Base-by-base conservation (phyloP, 78 protist species). In the Pigoraptor vietnamica region DNA sequence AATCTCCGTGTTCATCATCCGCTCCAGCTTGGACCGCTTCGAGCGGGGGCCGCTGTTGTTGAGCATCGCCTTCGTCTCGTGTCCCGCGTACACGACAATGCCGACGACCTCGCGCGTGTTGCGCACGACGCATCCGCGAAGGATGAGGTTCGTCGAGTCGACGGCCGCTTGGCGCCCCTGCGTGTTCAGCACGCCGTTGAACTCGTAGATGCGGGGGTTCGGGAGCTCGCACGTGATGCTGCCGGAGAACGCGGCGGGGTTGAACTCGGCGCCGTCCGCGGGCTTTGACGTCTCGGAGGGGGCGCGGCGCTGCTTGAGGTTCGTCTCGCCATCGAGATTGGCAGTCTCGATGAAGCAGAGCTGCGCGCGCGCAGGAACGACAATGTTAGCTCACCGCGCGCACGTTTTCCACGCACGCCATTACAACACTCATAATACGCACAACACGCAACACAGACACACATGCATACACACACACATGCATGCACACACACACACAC, bases 241-340 rank as follows among this genome's bases (percentile, higher is more conserved):
- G 56, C 56, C 56, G 2, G 2, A 14, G 56, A 40, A 40, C 2
- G 2, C 56, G 56, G 56, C 56, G 14, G 14, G 2, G 56, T 40
- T 14, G 25, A 19, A 19, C 56, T 40, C 21, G 84, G 9, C 6
- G 33, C n/a, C 34, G 84, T 79, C 84, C 34, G 21, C 84, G n/a
- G 1, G 37, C 37, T 82, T 23, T 1, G 23, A 1, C 19, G 87
- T 82, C 19, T 2, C 37, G 0, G 0, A 1, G 32, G 32, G 23
- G 55, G 88, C 81, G 10, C 35, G 86, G 19, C 95, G 88, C 40
- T 91, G 92, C 90, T 95, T 95, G 37, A 93, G 83, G 86, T 90
- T 93, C 38, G 95, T 95, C 34, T 95, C 96, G 24, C 97, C 98
- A 24, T 97, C 98, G 29, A 97, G 91, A 35, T 95, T 96, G 88